Evolutionary conservation across 495 filamentous ascomycete species (phyloP), one percentile per base, ranked within the genome.

Genomic region (Xylaria venustula): DNA sequence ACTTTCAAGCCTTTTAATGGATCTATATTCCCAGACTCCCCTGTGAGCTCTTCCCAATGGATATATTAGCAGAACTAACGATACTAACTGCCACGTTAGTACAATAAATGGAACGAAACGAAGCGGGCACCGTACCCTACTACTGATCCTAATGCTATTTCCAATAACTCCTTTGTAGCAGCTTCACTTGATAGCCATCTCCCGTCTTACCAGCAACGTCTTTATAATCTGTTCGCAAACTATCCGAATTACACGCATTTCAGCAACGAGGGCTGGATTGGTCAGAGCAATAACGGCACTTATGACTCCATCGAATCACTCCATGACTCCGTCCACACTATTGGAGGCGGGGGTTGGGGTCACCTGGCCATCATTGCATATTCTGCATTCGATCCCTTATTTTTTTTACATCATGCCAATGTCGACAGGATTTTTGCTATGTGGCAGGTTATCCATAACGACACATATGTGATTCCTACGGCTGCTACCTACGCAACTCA

Each of bases 381-480:
- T 61, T 85, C 90, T 4, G 83, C 84, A 15, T 92, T 89, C 62
- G 90, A 92, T 65, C 89, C 90, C 0, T 76, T 89, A 40, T 93
- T 92, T 73, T 89, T 83, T 71, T 73, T 92, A 3, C 89, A 92
- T 52, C 78, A 83, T 55, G 71, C 77, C 40, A 87, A 84, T 61
- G 78, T 91, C 17, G 90, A 93, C 64, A 81, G 90, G 3, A 70
- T 85, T 46, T 85, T 88, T 62, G 82, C 89, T 7, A 83, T 92
- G 49, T 93, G 88, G 88, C 88, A 92, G 71, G 76, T 79, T 0
- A 64, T 90, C 12, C 79, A 91, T 60, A 87, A 87, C 3, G 65
- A 83, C 2, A 75, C 78, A 50, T 85, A 79, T 59, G 78, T 90
- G 3, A 68, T 73, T 11, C 78, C 87, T 7, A 67, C 79, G 23